phyloP scores from a whole-genome alignment of 2,329 filamentous ascomycete genomes.

The Calonectria honghensis region DNA sequence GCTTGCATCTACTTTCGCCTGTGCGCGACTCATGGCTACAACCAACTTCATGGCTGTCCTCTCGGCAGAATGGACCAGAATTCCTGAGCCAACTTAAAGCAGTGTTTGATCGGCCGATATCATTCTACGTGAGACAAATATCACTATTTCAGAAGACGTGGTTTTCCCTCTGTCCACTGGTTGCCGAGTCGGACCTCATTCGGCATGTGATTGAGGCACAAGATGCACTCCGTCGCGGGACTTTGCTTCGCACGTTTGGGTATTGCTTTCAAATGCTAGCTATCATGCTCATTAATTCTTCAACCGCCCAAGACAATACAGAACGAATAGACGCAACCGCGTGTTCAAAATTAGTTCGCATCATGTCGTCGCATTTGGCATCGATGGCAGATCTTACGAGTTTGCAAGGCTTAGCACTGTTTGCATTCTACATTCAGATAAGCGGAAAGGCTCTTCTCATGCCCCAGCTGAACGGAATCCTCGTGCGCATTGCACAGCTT shows the following conservation, averaged over 20 bases:
- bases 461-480: constrained; percentile 2
- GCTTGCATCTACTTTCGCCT: constrained; percentile 1
- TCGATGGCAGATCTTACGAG: background rate
- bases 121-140: constrained; percentile 8
- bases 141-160: constrained; percentile 1
- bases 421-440: constrained; percentile 9
- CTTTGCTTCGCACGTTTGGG: background rate
- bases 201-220: background rate
- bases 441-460: constrained; percentile 18
- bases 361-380: background rate
- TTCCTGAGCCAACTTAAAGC: background rate
- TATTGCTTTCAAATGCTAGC: constrained; percentile 2
- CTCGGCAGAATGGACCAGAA: background rate
- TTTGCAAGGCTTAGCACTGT: background rate
- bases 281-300: background rate
- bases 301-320: background rate
- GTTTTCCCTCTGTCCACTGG: background rate
- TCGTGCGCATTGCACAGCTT: background rate
- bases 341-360: background rate
- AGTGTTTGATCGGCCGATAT: background rate
- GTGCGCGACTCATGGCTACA: background rate
- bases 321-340: background rate
- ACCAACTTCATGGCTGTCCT: background rate
- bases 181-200: constrained; percentile 21
- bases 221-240: background rate